phyloP scores from a whole-genome alignment of 2,329 filamentous ascomycete genomes.

The Pleochaeta shiraiana region DNA sequence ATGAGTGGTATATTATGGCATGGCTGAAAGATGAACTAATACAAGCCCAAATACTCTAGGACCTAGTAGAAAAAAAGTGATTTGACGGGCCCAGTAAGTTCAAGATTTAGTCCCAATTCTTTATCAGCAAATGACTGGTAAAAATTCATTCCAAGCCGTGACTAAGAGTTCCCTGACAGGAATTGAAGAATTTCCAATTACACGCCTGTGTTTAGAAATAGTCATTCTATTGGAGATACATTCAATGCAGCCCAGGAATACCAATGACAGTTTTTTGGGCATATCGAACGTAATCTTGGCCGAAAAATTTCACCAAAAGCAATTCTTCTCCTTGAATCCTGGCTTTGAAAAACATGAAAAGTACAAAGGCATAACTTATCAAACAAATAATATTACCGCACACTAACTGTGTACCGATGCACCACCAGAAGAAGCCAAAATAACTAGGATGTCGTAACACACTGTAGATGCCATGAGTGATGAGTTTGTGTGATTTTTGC shows the following conservation, averaged over 20 bases:
- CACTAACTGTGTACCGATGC: conserved; percentile 77
- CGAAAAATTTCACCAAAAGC: conserved; percentile 62
- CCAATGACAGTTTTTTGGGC: conserved; percentile 46
- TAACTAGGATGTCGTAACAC: conserved; percentile 72
- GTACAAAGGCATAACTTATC: conserved; percentile 44
- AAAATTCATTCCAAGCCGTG: no score
- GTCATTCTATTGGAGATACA: no score
- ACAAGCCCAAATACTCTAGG: no score
- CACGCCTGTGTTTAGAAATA: no score
- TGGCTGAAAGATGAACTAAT: no score
- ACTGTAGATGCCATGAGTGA: conserved; percentile 62
- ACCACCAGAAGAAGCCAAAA: conserved; percentile 99
- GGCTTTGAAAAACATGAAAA: conserved; percentile 68
- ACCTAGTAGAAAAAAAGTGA: no score
- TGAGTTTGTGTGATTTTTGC: conserved; percentile 49
- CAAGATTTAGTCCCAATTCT: no score
- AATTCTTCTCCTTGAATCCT: conserved; percentile 64
- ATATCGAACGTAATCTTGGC: conserved; percentile 58
- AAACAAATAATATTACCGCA: conserved; percentile 71
- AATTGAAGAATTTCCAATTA: no score
- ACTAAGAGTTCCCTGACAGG: no score
- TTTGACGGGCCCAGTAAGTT: no score
- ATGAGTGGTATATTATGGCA: no score
- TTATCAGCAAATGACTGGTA: no score
- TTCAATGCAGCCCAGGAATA: conserved; percentile 34